These are phyloP conservation scores for Diplogelasinospora grovesii DNA, from an alignment of 495 filamentous ascomycete species.

Conservation along the genomic window DNA sequence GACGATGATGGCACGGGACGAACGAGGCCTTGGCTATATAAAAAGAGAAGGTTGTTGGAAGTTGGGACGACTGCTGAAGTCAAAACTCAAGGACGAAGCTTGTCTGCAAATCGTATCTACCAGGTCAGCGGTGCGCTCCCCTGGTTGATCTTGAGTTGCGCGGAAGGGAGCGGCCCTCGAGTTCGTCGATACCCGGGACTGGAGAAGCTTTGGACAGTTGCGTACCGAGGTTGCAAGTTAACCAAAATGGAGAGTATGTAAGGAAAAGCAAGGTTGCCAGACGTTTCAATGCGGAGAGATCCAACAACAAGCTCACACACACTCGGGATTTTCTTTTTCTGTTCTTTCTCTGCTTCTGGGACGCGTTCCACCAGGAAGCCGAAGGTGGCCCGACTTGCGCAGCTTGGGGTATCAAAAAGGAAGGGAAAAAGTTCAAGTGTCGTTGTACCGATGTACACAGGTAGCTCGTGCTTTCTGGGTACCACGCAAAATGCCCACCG, in stretches of 20 bases:
- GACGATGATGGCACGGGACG: background rate
- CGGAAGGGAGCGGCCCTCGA: too few relatives aligned
- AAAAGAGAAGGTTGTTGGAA: background rate
- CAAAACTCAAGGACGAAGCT: conserved; percentile 2
- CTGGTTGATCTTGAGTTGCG: too few relatives aligned
- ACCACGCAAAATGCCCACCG: background rate
- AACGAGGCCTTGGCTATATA: conserved; percentile 1
- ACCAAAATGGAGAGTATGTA: background rate
- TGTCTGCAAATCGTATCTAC: too few relatives aligned
- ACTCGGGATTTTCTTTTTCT: too few relatives aligned
- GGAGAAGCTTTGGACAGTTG: background rate
- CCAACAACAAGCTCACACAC: background rate
- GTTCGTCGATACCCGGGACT: too few relatives aligned
- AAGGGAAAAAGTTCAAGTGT: background rate
- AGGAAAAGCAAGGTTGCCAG: background rate
- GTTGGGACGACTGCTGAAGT: background rate
- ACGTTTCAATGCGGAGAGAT: background rate
- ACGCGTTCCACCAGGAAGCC: background rate
- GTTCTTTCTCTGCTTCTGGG: background rate
- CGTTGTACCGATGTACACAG: background rate
- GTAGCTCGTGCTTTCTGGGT: background rate
- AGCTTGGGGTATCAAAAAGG: background rate
- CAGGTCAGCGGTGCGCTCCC: too few relatives aligned
- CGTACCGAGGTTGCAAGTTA: conserved; percentile 2
- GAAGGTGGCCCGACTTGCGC: background rate